phyloP scores from a whole-genome alignment of 1,139 yeast genomes.

The Diutina catenulata region DNA sequence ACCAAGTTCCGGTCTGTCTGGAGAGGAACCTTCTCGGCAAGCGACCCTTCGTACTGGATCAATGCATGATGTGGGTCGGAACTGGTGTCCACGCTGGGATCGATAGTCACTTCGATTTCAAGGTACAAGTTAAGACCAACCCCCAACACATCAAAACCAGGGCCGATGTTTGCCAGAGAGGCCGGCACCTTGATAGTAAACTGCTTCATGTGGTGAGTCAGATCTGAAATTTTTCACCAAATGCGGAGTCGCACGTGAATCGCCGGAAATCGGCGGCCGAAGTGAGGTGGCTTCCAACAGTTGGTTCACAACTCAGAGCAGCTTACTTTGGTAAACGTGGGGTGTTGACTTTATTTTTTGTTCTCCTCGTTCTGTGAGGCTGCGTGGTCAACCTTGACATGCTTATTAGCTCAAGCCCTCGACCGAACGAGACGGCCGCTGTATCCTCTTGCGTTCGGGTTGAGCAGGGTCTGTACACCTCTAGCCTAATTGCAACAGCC shows the following conservation, averaged over 20 bases:
- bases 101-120: conserved; percentile 56
- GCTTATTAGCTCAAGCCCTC: too few species aligned
- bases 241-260: too few species aligned
- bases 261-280: too few species aligned
- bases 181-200: conserved; percentile 72
- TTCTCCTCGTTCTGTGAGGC: not conserved
- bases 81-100: conserved; percentile 37
- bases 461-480: too few species aligned
- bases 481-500: too few species aligned
- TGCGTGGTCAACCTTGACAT: not conserved
- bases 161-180: conserved; percentile 95
- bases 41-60: conserved; percentile 61
- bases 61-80: conserved; percentile 59
- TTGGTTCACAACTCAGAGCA: too few species aligned
- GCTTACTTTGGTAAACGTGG: not conserved
- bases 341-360: too few species aligned
- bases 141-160: conserved; percentile 95
- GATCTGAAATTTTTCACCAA: too few species aligned
- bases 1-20: conserved; percentile 69
- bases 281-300: too few species aligned
- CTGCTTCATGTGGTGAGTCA: conserved; percentile 3
- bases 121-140: conserved; percentile 70
- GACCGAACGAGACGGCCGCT: too few species aligned
- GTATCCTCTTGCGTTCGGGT: too few species aligned
- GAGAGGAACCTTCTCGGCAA: conserved; percentile 70